phyloP scores from a whole-genome alignment of 805 yeast genomes.

The Tetrapisispora namnaoensis region DNA sequence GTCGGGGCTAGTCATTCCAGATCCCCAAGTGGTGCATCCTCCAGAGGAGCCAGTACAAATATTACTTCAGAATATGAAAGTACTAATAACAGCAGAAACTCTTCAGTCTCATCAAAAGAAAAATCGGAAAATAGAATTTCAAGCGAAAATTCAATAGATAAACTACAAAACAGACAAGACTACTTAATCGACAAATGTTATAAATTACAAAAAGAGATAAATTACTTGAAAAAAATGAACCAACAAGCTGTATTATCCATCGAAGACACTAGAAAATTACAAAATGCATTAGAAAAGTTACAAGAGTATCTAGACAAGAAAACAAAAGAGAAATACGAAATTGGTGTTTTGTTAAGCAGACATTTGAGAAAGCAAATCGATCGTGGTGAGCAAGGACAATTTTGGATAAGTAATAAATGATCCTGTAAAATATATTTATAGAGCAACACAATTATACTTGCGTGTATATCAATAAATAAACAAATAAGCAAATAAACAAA shows the following conservation, averaged over 20 bases:
- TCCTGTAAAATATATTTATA: not conserved
- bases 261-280: slow-evolving; percentile 33
- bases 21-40: not conserved
- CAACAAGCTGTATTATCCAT: slow-evolving; percentile 30
- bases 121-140: not conserved
- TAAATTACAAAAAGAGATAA: slow-evolving; percentile 32
- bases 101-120: not conserved
- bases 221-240: slow-evolving; percentile 29
- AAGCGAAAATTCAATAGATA: slow-evolving; percentile 9
- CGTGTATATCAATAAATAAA: no score
- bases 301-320: slow-evolving; percentile 34
- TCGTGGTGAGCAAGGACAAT: slow-evolving; percentile 33
- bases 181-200: slow-evolving; percentile 28
- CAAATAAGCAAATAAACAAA: no score
- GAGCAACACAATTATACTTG: no score
- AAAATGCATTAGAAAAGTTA: slow-evolving; percentile 29
- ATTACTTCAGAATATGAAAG: not conserved
- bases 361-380: slow-evolving; percentile 34
- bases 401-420: slow-evolving; percentile 27
- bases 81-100: not conserved
- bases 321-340: slow-evolving; percentile 35
- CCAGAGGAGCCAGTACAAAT: slow-evolving; percentile 1
- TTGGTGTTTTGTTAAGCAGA: slow-evolving; percentile 33
- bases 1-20: slow-evolving; percentile 13
- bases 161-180: slow-evolving; percentile 27